phyloP scores from a whole-genome alignment of 441 rosid genomes.

The Syzygium malaccense region DNA sequence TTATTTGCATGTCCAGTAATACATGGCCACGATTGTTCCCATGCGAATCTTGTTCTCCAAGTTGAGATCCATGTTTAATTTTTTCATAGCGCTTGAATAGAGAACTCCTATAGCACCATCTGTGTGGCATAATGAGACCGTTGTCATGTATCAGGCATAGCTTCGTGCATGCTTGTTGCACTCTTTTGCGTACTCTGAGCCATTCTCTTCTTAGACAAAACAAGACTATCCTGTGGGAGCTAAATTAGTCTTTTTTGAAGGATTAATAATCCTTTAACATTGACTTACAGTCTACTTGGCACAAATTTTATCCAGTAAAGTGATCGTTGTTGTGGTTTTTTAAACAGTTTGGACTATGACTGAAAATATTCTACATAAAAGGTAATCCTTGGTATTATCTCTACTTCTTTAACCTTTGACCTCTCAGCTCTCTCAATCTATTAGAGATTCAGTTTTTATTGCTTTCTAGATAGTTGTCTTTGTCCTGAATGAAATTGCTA shows the following conservation, averaged over 20 bases:
- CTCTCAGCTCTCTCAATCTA: not conserved
- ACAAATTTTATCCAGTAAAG: not conserved
- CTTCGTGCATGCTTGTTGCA: not conserved
- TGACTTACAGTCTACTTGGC: not conserved
- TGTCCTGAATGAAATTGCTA: not conserved
- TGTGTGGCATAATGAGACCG: not conserved
- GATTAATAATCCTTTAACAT: not conserved
- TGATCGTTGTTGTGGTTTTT: not conserved
- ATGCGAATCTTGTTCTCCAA: not conserved
- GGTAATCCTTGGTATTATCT: not conserved
- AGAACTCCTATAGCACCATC: not conserved
- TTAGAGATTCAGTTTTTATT: not conserved
- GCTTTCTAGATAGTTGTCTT: not conserved
- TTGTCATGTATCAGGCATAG: not conserved
- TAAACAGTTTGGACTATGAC: not conserved
- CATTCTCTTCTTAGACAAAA: not conserved
- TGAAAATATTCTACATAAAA: not conserved
- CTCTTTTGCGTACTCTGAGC: not conserved
- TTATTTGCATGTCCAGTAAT: not conserved
- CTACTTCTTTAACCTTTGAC: not conserved
- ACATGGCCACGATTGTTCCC: not conserved
- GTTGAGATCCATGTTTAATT: not conserved
- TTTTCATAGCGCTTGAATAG: not conserved
- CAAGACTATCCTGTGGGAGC: not conserved
- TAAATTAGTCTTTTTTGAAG: not conserved